A percentile compares a stretch with the other conserved stretches of the same genome.
phyloP scores from a whole-genome alignment of 2,329 filamentous ascomycete species.

The Rhytidhysteron rufulum region DNA sequence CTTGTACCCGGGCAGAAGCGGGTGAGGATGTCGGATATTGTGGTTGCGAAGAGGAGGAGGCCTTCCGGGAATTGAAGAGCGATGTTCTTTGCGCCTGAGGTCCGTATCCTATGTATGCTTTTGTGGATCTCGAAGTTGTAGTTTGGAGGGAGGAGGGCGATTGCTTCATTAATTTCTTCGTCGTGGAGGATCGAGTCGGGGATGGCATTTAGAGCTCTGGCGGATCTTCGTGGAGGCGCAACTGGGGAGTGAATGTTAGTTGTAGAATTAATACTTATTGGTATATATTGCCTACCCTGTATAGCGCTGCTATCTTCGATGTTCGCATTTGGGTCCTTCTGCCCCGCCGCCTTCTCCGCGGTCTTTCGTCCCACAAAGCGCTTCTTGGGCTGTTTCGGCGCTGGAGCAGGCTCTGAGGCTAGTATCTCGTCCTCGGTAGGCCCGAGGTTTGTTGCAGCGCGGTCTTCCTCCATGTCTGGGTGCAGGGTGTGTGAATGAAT shows the following conservation, averaged over 20 bases:
- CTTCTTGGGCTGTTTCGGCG: slow-evolving; percentile 74
- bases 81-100: slow-evolving; percentile 72
- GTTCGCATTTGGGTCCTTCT: slow-evolving; percentile 37
- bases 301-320: slow-evolving; percentile 63
- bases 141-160: slow-evolving; percentile 83
- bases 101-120: slow-evolving; percentile 90
- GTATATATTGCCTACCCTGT: slow-evolving; percentile 54
- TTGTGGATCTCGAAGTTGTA: slow-evolving; percentile 99
- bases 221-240: slow-evolving; percentile 65
- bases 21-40: slow-evolving; percentile 91
- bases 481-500: neutral
- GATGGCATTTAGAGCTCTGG: slow-evolving; percentile 85
- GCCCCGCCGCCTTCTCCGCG: slow-evolving; percentile 55
- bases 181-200: slow-evolving; percentile 84
- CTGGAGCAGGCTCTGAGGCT: slow-evolving; percentile 45
- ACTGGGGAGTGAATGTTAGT: slow-evolving; percentile 47
- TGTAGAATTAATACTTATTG: neutral
- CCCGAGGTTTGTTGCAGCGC: slow-evolving; percentile 66
- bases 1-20: slow-evolving; percentile 90
- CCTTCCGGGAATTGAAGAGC: slow-evolving; percentile 98
- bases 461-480: slow-evolving; percentile 68
- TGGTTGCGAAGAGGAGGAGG: slow-evolving; percentile 90
- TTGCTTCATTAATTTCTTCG: slow-evolving; percentile 78
- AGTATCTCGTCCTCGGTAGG: slow-evolving; percentile 64
- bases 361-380: slow-evolving; percentile 84